Conservation (phyloP, 257 asterid genomes). For the Thymus quinquecostatus region DNA sequence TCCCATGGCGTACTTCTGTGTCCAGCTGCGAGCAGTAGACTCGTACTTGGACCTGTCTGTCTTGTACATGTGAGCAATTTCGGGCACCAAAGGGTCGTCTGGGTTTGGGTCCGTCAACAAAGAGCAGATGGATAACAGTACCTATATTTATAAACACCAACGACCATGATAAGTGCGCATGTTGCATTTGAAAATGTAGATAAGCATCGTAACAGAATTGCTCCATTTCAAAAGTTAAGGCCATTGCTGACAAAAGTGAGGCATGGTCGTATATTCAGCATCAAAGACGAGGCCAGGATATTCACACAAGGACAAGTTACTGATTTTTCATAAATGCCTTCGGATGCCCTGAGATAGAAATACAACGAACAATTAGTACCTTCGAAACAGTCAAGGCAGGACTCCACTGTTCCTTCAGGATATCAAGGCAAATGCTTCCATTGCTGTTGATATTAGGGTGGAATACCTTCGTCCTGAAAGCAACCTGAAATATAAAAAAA, state of each 20-base stretch:
- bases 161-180: background rate
- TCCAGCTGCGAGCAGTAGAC: constrained; percentile 85
- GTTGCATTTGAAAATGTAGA: too few species aligned
- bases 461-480: constrained; percentile 62
- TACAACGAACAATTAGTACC: constrained; percentile 39
- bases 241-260: background rate
- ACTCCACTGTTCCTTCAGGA: constrained; percentile 81
- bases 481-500: constrained; percentile 47
- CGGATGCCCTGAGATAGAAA: background rate
- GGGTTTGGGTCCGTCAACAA: constrained; percentile 78
- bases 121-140: constrained; percentile 68
- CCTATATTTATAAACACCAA: constrained; percentile 38
- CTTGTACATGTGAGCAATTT: constrained; percentile 82
- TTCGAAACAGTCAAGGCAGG: constrained; percentile 79
- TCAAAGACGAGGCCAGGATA: background rate
- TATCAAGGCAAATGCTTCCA: constrained; percentile 80
- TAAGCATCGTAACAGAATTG: too few species aligned
- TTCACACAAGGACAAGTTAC: background rate
- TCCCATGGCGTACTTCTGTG: constrained; percentile 83
- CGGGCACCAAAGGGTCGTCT: constrained; percentile 73
- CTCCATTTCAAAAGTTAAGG: background rate
- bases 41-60: constrained; percentile 69
- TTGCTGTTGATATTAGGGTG: constrained; percentile 82
- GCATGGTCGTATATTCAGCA: background rate
- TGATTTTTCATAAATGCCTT: background rate